phyloP scores from a whole-genome alignment of 2,329 filamentous ascomycete genomes.

The Metarhizium sp. region DNA sequence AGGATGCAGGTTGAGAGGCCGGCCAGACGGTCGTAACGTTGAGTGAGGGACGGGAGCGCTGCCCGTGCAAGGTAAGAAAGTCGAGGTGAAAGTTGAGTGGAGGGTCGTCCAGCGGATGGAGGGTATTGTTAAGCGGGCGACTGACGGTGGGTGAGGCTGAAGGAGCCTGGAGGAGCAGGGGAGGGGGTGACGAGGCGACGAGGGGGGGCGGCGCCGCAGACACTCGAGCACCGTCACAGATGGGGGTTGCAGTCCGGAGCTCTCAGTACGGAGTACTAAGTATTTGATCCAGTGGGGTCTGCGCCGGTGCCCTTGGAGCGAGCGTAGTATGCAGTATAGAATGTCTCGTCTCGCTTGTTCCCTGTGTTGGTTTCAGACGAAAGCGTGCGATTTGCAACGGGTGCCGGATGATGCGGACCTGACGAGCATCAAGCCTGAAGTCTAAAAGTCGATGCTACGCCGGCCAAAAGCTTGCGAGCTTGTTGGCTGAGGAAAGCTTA shows the following conservation, averaged over 20 bases:
- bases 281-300: not conserved
- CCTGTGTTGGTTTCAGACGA: conserved; percentile 3
- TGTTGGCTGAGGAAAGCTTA: not conserved
- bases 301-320: not conserved
- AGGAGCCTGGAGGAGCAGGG: conserved; percentile 6
- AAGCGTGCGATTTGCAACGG: not conserved
- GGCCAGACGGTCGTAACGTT: not conserved
- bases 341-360: conserved; percentile 5
- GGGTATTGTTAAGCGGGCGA: conserved; percentile 6
- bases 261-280: too few relatives aligned
- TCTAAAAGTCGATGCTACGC: not conserved
- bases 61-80: conserved; percentile 3
- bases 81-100: conserved; percentile 8
- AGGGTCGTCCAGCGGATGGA: conserved; percentile 6
- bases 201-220: conserved; percentile 4
- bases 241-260: not conserved
- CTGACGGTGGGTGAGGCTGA: conserved; percentile 9
- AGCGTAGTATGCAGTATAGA: not conserved
- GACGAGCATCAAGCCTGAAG: not conserved
- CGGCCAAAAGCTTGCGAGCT: not conserved
- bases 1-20: not conserved
- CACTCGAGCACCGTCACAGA: not conserved
- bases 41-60: conserved; percentile 12
- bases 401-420: not conserved
- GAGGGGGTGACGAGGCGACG: conserved; percentile 8